These are phyloP conservation scores for Phaeophleospora eucalypticola DNA, from an alignment of 2,329 filamentous ascomycete genomes.

Conservation along the genomic window DNA sequence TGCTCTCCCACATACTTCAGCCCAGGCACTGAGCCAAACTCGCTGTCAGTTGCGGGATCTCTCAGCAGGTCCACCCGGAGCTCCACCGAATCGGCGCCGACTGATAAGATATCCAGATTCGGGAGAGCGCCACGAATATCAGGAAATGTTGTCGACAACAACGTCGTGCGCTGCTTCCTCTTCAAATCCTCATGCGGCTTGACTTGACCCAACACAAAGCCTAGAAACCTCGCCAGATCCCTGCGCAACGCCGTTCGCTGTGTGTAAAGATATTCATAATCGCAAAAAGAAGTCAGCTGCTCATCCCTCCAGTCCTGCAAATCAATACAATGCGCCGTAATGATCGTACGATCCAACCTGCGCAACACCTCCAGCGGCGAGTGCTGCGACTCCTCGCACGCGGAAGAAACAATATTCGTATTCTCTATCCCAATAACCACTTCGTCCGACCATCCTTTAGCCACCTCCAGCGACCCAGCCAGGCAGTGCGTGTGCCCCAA, in stretches of 20 bases:
- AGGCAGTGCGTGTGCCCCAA: slow-evolving; percentile 68
- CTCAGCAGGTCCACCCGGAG: slow-evolving; percentile 76
- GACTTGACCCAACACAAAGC: slow-evolving; percentile 74
- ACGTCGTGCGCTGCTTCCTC: slow-evolving; percentile 73
- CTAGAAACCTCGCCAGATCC: slow-evolving; percentile 73
- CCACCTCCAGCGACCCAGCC: slow-evolving; percentile 52
- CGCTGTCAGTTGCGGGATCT: slow-evolving; percentile 62
- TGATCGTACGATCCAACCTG: slow-evolving; percentile 58
- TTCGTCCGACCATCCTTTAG: slow-evolving; percentile 54
- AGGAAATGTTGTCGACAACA: slow-evolving; percentile 84
- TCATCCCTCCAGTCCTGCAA: slow-evolving; percentile 57
- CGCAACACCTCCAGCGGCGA: slow-evolving; percentile 56
- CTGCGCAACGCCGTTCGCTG: slow-evolving; percentile 66
- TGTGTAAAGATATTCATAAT: slow-evolving; percentile 85
- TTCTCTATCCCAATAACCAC: slow-evolving; percentile 65
- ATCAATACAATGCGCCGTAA: slow-evolving; percentile 74
- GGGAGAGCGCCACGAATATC: slow-evolving; percentile 78
- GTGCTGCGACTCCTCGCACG: too few species aligned
- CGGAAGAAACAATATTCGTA: slow-evolving; percentile 53
- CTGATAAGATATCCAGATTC: slow-evolving; percentile 81
- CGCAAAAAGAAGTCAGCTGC: slow-evolving; percentile 61
- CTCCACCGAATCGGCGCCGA: slow-evolving; percentile 81
- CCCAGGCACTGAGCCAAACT: slow-evolving; percentile 65
- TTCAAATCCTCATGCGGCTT: slow-evolving; percentile 72
- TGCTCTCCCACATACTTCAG: slow-evolving; percentile 82